Evolutionary conservation across 2,329 filamentous ascomycete species (phyloP).

Genomic region (Pseudogymnoascus destructans): DNA sequence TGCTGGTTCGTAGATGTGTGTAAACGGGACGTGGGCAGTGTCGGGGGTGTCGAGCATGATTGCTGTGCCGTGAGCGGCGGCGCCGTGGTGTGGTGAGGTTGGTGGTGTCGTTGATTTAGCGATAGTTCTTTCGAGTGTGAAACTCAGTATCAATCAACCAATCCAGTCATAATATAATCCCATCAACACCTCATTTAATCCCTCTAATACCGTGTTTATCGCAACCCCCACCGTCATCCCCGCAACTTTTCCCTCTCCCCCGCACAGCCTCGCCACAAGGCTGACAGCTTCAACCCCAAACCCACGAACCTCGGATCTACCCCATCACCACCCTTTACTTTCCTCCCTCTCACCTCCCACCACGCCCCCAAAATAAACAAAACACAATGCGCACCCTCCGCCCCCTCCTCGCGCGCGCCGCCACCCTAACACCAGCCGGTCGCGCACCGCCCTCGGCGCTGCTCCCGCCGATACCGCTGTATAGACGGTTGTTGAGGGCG

Average conservation of each 20-base stretch:
- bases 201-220: background rate
- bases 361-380: background rate
- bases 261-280: background rate
- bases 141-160: background rate
- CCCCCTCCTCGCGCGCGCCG: background rate
- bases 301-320: background rate
- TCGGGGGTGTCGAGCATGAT: constrained; percentile 85
- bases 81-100: background rate
- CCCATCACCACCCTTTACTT: background rate
- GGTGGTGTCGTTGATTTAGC: no score
- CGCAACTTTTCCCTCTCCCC: background rate
- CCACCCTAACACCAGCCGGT: background rate
- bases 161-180: background rate
- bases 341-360: background rate
- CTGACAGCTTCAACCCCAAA: background rate
- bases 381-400: background rate
- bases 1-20: constrained; percentile 83
- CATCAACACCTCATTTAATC: background rate
- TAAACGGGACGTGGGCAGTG: constrained; percentile 80
- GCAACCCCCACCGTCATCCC: background rate
- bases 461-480: constrained; percentile 77
- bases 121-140: no score
- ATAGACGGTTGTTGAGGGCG: constrained; percentile 72
- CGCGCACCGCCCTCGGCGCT: constrained; percentile 43
- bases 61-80: background rate